Base-by-base conservation (phyloP, 441 rosid genomes). In the Euphorbia corollata region DNA sequence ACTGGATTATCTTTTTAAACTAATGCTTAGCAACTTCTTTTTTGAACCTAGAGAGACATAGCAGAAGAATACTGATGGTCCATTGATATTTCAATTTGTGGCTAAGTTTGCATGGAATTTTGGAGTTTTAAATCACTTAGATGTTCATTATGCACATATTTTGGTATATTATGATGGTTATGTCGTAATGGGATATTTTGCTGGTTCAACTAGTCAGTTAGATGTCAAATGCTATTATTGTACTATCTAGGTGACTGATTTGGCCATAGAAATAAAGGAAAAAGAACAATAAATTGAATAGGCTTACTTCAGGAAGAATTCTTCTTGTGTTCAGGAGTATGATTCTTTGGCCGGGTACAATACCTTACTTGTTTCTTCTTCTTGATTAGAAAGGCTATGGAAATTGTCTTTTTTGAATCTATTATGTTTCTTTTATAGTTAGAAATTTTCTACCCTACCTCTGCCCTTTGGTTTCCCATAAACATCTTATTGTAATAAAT, bases 1-100 rank as follows among this genome's bases (percentile, higher is more conserved):
- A 59, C 20, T 74, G 16, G n/a, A 69, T 67, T 15, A 24, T 20
- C 62, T 68, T 13, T 32, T 63, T 62, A 27, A n/a, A 5, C 39
- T 13, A 10, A 23, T 63, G 10, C 16, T 55, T 47, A 12, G 13
- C 36, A 23, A 47, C 34, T 8, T 41, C 2, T 12, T 30, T 36
- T 36, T 27, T 27, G 4, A 27, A 59, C 27, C 54, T 39, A 15
- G 24, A 39, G 19, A 11, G 16, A 57, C 8, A 67, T 32, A 64
- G 59, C 51, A 4, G 2, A 38, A 10, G 5, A 38, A 3, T 43
- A 15, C 8, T 47, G 1, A 38, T 47, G 2, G 58, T 12, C 36
- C 64, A 63, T 47, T 34, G 48, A 43, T 24, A 59, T 47, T 38
- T 47, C 30, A 55, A 56, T 18, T 36, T 38, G 15, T 66, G 53